Evolutionary conservation across 2,329 filamentous ascomycete genomes (phyloP), one percentile per base, ranked within the genome.

Genomic region (Talaromyces amestolkiae): DNA sequence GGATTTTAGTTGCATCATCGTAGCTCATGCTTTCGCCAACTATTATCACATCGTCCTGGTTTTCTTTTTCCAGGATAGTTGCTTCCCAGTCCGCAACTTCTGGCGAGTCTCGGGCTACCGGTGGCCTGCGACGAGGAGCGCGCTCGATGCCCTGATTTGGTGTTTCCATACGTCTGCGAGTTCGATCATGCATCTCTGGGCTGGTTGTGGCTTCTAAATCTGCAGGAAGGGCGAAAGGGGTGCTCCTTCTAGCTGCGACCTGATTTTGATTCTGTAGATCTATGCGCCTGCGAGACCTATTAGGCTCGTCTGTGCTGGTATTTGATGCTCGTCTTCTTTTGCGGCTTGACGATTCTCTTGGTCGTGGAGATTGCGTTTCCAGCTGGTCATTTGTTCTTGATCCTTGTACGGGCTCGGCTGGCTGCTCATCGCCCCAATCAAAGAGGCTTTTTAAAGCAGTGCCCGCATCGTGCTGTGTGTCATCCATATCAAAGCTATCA

Each of bases 11-110:
- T 33, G 64, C 64, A 33, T 59, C 60, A 27, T 63, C 60, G 53
- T 37, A 63, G 24, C 56, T 37, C 31, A 11, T 33, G 19, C 41
- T 35, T 9, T 51, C 33, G 17, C 17, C 27, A 4, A 61, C 31
- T 10, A 47, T 41, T 15, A 54, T 31, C 1, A 22, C 27, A 10
- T 58, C 31, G 5, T 35, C 33, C 37, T 15, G 43, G n/a, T 37
- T 5, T 17, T 22, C 15, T n/a, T 37, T 22, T 22, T 65, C 58
- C 7, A 39, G 37, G 4, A 61, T 31, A 15, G 33, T 27, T 15
- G 51, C 31, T 39, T 61, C 64, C 64, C 64, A 65, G 17, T 65
- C 39, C 33, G 24, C 64, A 49, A n/a, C n/a, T 8, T n/a, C 58
- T 6, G 31, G n/a, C 7, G 35, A 6, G 19, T 13, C 47, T 17